Conservation (phyloP, 805 yeast species). For the Kluyveromyces aestuarii region DNA sequence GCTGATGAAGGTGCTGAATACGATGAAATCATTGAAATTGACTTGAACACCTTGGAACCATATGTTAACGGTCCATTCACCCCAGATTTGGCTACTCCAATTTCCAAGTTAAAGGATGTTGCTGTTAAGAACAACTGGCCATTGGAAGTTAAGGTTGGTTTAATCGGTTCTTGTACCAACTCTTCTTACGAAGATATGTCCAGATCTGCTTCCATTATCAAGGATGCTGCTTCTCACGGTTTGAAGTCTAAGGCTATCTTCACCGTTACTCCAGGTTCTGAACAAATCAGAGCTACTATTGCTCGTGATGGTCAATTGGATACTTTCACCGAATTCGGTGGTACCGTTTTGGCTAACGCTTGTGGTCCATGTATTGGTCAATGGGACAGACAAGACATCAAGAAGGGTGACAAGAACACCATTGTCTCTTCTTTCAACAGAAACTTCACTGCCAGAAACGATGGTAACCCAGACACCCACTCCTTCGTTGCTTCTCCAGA, state of each 20-base stretch:
- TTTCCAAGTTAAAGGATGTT: constrained; percentile 75
- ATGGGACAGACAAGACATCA: constrained; percentile 92
- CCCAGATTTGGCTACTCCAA: constrained; percentile 94
- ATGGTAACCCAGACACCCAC: constrained; percentile 95
- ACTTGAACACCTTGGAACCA: constrained; percentile 85
- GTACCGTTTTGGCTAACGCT: constrained; percentile 91
- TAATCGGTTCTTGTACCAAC: constrained; percentile 98
- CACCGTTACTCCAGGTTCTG: constrained; percentile 97
- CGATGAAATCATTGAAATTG: constrained; percentile 87
- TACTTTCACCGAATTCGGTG: constrained; percentile 86
- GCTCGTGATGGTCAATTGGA: constrained; percentile 91
- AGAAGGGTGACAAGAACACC: constrained; percentile 93
- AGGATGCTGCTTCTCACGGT: constrained; percentile 86
- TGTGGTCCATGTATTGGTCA: constrained; percentile 99
- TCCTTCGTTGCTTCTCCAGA: constrained; percentile 97
- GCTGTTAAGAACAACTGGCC: constrained; percentile 91
- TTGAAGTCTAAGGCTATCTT: constrained; percentile 84
- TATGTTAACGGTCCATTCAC: constrained; percentile 97
- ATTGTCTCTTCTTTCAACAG: constrained; percentile 96
- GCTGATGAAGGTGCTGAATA: constrained; percentile 93
- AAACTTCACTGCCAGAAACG: constrained; percentile 96
- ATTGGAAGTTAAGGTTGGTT: constrained; percentile 81
- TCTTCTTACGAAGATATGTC: constrained; percentile 98
- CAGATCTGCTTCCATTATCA: constrained; percentile 86
- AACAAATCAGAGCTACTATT: constrained; percentile 96